Percentiles rank a stretch among this genome's conserved stretches.
phyloP scores from a whole-genome alignment of 192 early-diverging fungal species.

The Glomus cerebriforme region DNA sequence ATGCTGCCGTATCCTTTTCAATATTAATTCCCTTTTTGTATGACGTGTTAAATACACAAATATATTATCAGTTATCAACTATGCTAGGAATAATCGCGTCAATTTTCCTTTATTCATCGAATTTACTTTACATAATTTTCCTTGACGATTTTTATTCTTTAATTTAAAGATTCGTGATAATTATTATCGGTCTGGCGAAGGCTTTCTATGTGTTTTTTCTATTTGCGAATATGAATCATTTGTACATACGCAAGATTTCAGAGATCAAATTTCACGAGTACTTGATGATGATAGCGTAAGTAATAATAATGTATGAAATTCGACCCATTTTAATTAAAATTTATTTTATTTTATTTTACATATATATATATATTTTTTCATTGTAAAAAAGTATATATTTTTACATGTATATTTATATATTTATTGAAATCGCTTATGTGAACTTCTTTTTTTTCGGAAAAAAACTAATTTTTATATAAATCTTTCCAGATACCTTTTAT shows the following conservation, averaged over 20 bases:
- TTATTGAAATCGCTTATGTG: no score
- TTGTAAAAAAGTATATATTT: not conserved
- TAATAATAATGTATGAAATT: conserved; percentile 28
- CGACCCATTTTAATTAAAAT: not conserved
- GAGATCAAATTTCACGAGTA: conserved; percentile 84
- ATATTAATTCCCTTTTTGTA: no score
- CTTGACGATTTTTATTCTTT: not conserved
- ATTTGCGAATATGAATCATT: conserved; percentile 81
- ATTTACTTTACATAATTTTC: not conserved
- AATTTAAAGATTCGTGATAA: conserved; percentile 73
- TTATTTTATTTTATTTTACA: not conserved
- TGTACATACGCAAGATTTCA: conserved; percentile 78
- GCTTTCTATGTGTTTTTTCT: conserved; percentile 84
- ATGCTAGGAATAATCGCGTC: no score
- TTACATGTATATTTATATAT: no score
- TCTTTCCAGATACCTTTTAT: conserved; percentile 67
- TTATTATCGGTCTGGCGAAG: conserved; percentile 84
- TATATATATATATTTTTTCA: no score
- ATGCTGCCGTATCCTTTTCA: conserved; percentile 67
- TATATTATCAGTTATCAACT: not conserved
- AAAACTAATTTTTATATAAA: not conserved
- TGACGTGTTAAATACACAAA: no score
- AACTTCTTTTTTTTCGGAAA: no score
- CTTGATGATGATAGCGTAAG: conserved; percentile 72
- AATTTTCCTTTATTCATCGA: not conserved